Base-by-base conservation (phyloP, 2,329 filamentous ascomycete species). In the Diaporthe longicolla region DNA sequence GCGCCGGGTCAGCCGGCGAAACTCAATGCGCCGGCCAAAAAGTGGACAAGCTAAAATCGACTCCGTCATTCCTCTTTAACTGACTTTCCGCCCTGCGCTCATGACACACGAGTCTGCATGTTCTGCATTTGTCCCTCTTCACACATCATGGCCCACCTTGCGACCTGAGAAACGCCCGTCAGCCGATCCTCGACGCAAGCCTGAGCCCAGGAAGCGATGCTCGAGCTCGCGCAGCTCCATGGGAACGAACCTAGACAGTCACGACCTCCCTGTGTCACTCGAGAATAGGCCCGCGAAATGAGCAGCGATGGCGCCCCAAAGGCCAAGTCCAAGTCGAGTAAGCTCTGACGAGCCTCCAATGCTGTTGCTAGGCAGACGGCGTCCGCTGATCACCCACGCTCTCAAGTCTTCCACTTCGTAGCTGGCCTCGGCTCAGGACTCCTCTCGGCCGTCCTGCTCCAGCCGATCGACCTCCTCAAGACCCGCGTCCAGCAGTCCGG, bases 401-500 rank as follows among this genome's bases (percentile, higher is more conserved):
- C 50, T 57, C 76, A 79, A 94, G 92, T 90, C 77, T 95, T 94
- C 82, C 97, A 98, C 85, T 97, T 98, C 83, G 84, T 93, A 78
- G 96, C 95, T 76, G 97, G 97, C 76, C 90, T 98, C 72, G 91
- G 91, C 80, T 98, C 95, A 10, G 97, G 97, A 79, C 89, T 97
- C 68, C 90, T 94, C 77, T 97, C 95, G 70, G 95, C 97, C 72
- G 92, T 97, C 74, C 91, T 98, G 72, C 90, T 99, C 21, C 97
- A 99, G 83, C 97, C 97, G 35, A 93, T 97, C 80, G 97, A 99
- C 84, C 92, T 99, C 5, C 91, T 99, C 82, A 99, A 99, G 84
- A 99, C 97, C 40, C 93, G 97, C 61, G 92, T 98, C 54, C 97
- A 99, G 82, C 97, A 98, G 83, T 94, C 94, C 45, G 91, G 91